These are phyloP conservation scores for Streptanthus diversifolius DNA, from an alignment of 345 rosid genomes.

Conservation along the genomic window DNA sequence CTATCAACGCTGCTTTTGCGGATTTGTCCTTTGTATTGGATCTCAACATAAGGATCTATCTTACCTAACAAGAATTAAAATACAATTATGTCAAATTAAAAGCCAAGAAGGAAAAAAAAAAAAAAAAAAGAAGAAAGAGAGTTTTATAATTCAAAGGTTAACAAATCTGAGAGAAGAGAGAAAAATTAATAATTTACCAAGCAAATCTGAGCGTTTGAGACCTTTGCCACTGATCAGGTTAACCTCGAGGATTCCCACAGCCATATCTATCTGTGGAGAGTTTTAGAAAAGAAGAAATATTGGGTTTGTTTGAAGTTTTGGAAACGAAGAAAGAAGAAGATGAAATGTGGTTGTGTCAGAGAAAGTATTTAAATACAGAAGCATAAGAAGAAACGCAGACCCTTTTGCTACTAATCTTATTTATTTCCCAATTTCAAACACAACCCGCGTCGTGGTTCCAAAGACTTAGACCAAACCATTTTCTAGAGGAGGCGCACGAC, in stretches of 20 bases:
- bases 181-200: conserved; percentile 35
- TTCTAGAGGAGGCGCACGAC: background rate
- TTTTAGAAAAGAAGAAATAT: background rate
- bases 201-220: conserved; percentile 56
- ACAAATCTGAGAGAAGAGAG: background rate
- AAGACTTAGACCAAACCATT: background rate
- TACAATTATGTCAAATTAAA: background rate
- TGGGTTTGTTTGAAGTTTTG: background rate
- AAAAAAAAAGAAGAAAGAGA: background rate
- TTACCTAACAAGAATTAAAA: conserved; percentile 36
- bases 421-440: background rate
- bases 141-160: background rate
- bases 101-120: background rate
- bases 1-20: conserved; percentile 59
- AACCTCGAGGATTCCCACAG: conserved; percentile 71
- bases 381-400: conserved; percentile 10
- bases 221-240: conserved; percentile 60
- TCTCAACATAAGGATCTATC: conserved; percentile 69
- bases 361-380: conserved; percentile 13
- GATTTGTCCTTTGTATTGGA: conserved; percentile 69
- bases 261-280: conserved; percentile 37
- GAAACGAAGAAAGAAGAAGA: background rate
- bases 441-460: conserved; percentile 18
- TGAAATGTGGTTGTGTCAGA: background rate
- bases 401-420: background rate